phyloP scores from a whole-genome alignment of 2,329 filamentous ascomycete genomes.

The Trichoderma simmonsii region DNA sequence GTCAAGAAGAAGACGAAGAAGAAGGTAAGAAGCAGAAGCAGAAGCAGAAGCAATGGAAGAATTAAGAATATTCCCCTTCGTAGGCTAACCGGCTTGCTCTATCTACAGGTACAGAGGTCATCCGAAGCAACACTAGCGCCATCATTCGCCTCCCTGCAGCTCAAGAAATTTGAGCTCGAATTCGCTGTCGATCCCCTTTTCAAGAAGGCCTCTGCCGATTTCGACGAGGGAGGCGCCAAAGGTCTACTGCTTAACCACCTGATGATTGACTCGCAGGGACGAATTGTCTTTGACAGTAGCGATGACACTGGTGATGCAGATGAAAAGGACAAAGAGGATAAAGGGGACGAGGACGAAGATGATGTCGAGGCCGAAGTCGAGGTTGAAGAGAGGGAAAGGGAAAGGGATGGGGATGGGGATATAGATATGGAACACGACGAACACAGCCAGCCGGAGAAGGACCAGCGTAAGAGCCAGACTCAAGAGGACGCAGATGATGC shows the following conservation, averaged over 20 bases:
- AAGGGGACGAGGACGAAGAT: slow-evolving; percentile 38
- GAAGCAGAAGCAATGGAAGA: not conserved
- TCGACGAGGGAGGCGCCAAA: slow-evolving; percentile 96
- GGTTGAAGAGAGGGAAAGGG: slow-evolving; percentile 35
- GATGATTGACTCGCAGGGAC: slow-evolving; percentile 86
- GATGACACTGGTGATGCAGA: slow-evolving; percentile 67
- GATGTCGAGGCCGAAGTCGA: slow-evolving; percentile 31
- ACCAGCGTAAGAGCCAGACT: slow-evolving; percentile 43
- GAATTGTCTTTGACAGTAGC: slow-evolving; percentile 97
- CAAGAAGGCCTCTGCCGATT: slow-evolving; percentile 97
- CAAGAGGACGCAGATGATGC: slow-evolving; percentile 44
- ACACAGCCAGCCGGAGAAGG: slow-evolving; percentile 34
- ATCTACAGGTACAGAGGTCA: slow-evolving; percentile 61
- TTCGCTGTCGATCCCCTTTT: slow-evolving; percentile 97
- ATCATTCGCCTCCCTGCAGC: slow-evolving; percentile 80
- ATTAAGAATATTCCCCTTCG: not conserved
- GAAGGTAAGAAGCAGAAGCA: slow-evolving; percentile 52
- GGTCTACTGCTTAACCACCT: slow-evolving; percentile 91
- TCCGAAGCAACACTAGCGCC: slow-evolving; percentile 91
- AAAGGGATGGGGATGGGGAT: slow-evolving; percentile 44
- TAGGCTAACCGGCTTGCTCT: not conserved
- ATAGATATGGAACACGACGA: slow-evolving; percentile 31
- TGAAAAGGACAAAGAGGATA: slow-evolving; percentile 37
- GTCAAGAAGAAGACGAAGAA: slow-evolving; percentile 65
- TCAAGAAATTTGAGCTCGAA: slow-evolving; percentile 97